phyloP scores from a whole-genome alignment of 306 rosid species.

The Cucurbita ficifolia region DNA sequence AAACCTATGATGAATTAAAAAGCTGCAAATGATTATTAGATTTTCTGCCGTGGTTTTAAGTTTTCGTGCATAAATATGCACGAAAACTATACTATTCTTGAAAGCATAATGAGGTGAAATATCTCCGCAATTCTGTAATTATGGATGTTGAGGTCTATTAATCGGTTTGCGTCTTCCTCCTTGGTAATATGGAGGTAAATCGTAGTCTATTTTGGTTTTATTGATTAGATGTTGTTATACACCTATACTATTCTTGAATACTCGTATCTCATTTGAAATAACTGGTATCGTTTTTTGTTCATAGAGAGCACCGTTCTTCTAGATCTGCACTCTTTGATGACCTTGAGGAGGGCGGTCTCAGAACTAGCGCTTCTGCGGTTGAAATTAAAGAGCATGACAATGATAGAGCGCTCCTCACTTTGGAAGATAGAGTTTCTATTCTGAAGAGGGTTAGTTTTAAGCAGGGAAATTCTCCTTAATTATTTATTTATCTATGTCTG shows the following conservation, averaged over 20 bases:
- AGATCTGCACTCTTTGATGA: conserved; percentile 60
- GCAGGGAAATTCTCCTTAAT: background rate
- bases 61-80: background rate
- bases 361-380: conserved; percentile 43
- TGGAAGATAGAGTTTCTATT: conserved; percentile 68
- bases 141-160: background rate
- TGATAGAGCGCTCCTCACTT: conserved; percentile 49
- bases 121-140: background rate
- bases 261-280: background rate
- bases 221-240: no score
- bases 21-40: background rate
- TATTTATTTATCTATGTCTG: background rate
- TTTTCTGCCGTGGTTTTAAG: background rate
- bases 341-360: conserved; percentile 85
- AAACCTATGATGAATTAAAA: background rate
- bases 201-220: background rate
- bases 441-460: conserved; percentile 52
- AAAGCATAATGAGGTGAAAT: background rate
- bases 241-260: background rate
- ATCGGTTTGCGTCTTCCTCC: background rate
- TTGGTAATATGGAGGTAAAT: background rate
- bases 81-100: no score
- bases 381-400: conserved; percentile 64
- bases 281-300: conserved; percentile 1
- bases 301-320: conserved; percentile 65